These are phyloP conservation scores for Scheffersomyces illinoinensis DNA, from an alignment of 1,139 yeast genomes.

Conservation along the genomic window DNA sequence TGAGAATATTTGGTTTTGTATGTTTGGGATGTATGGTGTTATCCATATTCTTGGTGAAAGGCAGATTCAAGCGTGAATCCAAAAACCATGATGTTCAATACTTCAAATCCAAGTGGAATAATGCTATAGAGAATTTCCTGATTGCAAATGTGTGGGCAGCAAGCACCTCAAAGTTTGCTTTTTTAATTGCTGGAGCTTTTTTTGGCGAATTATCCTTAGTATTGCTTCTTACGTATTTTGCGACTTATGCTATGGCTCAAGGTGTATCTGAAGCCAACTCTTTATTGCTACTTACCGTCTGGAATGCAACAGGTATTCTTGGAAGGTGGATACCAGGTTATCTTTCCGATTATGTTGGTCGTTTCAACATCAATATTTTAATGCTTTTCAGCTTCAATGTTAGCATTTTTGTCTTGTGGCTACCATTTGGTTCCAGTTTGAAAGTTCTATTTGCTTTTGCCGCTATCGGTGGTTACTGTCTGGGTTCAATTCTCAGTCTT, in stretches of 20 bases:
- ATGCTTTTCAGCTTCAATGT: slow-evolving; percentile 45
- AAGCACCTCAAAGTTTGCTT: slow-evolving; percentile 11
- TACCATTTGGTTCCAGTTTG: slow-evolving; percentile 51
- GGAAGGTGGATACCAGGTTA: slow-evolving; percentile 62
- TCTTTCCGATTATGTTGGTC: slow-evolving; percentile 56
- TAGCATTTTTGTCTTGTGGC: slow-evolving; percentile 47
- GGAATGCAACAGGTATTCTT: slow-evolving; percentile 58
- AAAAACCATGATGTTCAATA: neutral
- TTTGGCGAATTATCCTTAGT: slow-evolving; percentile 56
- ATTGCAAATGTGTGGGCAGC: slow-evolving; percentile 3
- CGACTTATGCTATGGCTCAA: slow-evolving; percentile 54
- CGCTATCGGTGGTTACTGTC: slow-evolving; percentile 52
- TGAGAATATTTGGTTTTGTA: slow-evolving; percentile 50
- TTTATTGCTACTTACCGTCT: slow-evolving; percentile 52
- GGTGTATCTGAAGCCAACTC: slow-evolving; percentile 56
- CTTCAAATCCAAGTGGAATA: slow-evolving; percentile 2
- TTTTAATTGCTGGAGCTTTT: slow-evolving; percentile 32
- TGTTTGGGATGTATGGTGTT: slow-evolving; percentile 41
- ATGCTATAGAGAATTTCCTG: slow-evolving; percentile 5
- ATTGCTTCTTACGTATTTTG: slow-evolving; percentile 51
- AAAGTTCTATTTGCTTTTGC: slow-evolving; percentile 48
- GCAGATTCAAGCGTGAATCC: slow-evolving; percentile 34
- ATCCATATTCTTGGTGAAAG: slow-evolving; percentile 45
- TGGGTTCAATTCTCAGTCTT: slow-evolving; percentile 49
- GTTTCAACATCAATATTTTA: slow-evolving; percentile 53